These are phyloP conservation scores for Cephalotrichum gorgonifer DNA, from an alignment of 2,329 filamentous ascomycete genomes.

Conservation along the genomic window DNA sequence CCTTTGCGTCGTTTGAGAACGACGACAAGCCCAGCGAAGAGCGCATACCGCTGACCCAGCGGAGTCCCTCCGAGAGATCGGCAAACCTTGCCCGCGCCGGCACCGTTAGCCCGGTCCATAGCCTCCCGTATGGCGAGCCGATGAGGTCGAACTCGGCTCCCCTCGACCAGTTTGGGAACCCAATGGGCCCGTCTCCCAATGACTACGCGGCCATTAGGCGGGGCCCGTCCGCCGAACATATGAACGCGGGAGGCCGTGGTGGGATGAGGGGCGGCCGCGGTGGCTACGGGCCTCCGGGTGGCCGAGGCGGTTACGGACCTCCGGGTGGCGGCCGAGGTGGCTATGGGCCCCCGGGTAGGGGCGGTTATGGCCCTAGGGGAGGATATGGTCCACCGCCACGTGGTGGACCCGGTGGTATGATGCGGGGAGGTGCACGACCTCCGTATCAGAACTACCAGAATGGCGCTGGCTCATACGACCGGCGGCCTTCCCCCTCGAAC, in stretches of 20 bases:
- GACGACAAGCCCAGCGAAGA: constrained; percentile 57
- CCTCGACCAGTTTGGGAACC: constrained; percentile 57
- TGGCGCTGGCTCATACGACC: constrained; percentile 23
- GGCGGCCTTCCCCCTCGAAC: constrained; percentile 24
- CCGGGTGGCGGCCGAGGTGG: constrained; percentile 33
- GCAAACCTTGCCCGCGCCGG: constrained; percentile 33
- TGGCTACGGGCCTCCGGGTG: constrained; percentile 38
- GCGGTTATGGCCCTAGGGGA: constrained; percentile 29
- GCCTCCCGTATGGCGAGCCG: constrained; percentile 19
- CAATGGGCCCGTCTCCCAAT: constrained; percentile 28
- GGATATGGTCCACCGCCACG: constrained; percentile 27
- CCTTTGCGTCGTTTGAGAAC: constrained; percentile 58
- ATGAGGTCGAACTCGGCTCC: constrained; percentile 28
- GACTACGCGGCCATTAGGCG: constrained; percentile 32
- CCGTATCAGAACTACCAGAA: constrained; percentile 34
- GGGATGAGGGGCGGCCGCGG: constrained; percentile 28
- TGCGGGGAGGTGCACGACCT: constrained; percentile 20
- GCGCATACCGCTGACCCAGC: constrained; percentile 57
- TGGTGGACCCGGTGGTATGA: constrained; percentile 12
- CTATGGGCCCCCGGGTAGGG: constrained; percentile 28
- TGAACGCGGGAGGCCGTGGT: constrained; percentile 43
- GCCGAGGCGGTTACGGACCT: constrained; percentile 41
- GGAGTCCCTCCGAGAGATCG: constrained; percentile 49
- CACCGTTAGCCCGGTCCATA: constrained; percentile 22
- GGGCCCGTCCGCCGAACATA: constrained; percentile 30